Conservation (phyloP, 2,329 filamentous ascomycete genomes). For the Periconia digitata region DNA sequence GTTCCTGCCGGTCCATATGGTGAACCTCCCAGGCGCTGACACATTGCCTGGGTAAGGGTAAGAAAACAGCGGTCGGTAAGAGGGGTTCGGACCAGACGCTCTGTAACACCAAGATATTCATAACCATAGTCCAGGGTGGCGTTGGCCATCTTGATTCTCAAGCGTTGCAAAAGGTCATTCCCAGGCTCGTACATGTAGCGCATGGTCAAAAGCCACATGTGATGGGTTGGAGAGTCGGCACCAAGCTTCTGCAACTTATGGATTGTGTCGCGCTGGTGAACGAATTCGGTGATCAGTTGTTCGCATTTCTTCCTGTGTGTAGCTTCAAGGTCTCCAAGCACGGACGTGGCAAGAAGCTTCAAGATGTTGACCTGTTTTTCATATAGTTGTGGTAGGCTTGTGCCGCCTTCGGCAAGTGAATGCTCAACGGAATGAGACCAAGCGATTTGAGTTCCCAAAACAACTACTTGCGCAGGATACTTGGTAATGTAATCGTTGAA, state of each 20-base stretch:
- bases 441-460: slow-evolving; percentile 87
- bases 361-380: slow-evolving; percentile 84
- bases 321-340: slow-evolving; percentile 83
- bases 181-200: slow-evolving; percentile 85
- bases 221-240: slow-evolving; percentile 75
- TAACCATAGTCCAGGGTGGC: slow-evolving; percentile 95
- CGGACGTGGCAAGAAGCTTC: slow-evolving; percentile 80
- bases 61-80: slow-evolving; percentile 98
- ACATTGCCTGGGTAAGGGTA: slow-evolving; percentile 92
- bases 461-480: slow-evolving; percentile 93
- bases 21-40: slow-evolving; percentile 92
- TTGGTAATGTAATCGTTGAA: slow-evolving; percentile 79
- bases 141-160: slow-evolving; percentile 96
- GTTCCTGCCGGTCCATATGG: slow-evolving; percentile 97
- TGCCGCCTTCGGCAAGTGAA: slow-evolving; percentile 71
- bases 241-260: slow-evolving; percentile 78
- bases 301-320: slow-evolving; percentile 96
- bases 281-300: slow-evolving; percentile 97
- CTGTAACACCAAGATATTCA: slow-evolving; percentile 94
- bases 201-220: slow-evolving; percentile 96
- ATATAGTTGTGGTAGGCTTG: slow-evolving; percentile 69
- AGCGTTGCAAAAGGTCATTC: slow-evolving; percentile 77
- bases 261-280: slow-evolving; percentile 93
- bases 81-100: slow-evolving; percentile 93
- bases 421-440: slow-evolving; percentile 89